A percentile compares a stretch with the other conserved stretches of the same genome.
These are phyloP conservation scores for Smittium mucronatum DNA, from an alignment of 371 early-diverging fungal species.

Conservation along the genomic window DNA sequence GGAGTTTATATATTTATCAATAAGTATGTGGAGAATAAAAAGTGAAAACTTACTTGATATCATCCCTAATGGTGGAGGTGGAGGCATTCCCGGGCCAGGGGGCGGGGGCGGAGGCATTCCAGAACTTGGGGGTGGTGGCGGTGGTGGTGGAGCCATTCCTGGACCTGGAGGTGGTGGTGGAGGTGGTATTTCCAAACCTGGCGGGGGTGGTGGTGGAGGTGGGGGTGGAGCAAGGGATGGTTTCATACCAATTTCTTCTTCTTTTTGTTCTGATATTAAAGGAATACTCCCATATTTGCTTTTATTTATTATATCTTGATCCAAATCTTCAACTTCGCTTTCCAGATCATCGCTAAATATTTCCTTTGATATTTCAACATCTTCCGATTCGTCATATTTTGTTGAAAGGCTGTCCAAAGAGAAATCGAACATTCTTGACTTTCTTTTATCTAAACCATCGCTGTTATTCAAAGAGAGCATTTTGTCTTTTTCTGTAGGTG, in stretches of 20 bases:
- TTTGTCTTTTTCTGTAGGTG: too few species aligned
- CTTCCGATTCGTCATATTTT: not conserved
- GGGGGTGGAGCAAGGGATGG: slow-evolving; percentile 15
- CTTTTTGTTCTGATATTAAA: not conserved
- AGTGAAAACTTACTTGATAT: too few species aligned
- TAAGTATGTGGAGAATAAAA: too few species aligned
- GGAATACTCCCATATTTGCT: not conserved
- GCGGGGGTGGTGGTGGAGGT: slow-evolving; percentile 11
- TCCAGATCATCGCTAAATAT: not conserved
- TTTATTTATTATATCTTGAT: not conserved
- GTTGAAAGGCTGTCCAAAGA: not conserved
- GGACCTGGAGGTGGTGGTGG: slow-evolving; percentile 34
- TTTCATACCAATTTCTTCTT: not conserved
- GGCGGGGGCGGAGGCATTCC: not conserved
- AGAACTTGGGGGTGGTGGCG: slow-evolving; percentile 31
- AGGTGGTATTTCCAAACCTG: slow-evolving; percentile 27
- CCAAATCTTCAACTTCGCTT: not conserved
- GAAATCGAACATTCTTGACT: not conserved
- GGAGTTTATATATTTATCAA: too few species aligned
- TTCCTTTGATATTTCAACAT: not conserved
- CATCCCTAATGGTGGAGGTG: not conserved
- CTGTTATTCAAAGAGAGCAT: too few species aligned
- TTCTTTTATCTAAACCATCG: not conserved
- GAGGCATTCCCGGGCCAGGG: not conserved
- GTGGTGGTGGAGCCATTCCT: slow-evolving; percentile 20